Evolutionary conservation across 1,139 yeast genomes (phyloP), one percentile per base, ranked within the genome.

Genomic region (Protomyces inundatus): DNA sequence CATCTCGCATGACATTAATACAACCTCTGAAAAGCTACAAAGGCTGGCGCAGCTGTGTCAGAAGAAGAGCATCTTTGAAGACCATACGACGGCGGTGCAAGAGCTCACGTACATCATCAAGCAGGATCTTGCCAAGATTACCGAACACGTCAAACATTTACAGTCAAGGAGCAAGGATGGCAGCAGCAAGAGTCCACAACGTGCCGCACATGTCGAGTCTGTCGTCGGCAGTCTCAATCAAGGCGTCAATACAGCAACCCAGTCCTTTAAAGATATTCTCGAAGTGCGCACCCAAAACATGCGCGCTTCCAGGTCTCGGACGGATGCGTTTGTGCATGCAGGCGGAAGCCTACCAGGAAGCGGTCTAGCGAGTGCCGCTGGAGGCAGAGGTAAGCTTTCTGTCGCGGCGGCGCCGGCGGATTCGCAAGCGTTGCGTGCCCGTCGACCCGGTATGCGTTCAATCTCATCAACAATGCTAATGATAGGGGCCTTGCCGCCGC

Each of bases 21-120:
- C 85, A 66, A 90, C 95, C n/a, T 91, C 97, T 1, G 90, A 85
- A 65, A 79, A 90, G 71, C 80, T 95, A 66, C 84, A 88, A 57
- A 86, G 90, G 70, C 79, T 93, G 60, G 97, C 98, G 0, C 76
- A 75, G 67, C 72, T 93, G 68, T 97, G 98, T 7, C 89, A 87
- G 74, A 80, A 91, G 70, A 91, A 90, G 74, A 96, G 97, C n/a
- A 77, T 93, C 72, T 89, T 93, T 71, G 97, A 91, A 73, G 98
- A 95, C 75, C 86, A 88, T 70, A 97, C 98, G 0, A 86, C 88
- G 37, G 98, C 93, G 73, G 89, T 95, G 67, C 89, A 93, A 23
- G 97, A 93, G 74, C 79, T 95, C 69, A 90, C 98, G 0, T 89
- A 87, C 72, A 88, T 93, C 57, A 90, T 93, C 72, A 95, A 93